phyloP scores from a whole-genome alignment of 176 grass and related monocot genomes.

The Aegilops bicornis region DNA sequence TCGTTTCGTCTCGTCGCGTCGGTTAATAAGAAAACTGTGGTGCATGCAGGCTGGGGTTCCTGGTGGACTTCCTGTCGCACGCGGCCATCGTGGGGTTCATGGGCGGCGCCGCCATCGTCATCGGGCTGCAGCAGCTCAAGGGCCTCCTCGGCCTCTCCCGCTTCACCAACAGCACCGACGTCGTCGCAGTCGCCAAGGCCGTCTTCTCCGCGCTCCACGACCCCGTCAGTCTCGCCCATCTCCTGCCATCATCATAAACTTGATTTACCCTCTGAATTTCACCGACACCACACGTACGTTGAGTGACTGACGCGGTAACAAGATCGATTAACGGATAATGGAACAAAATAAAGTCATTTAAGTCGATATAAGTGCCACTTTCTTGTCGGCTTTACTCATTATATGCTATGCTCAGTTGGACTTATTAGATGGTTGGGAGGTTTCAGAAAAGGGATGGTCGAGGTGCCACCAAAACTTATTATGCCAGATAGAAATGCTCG shows the following conservation, averaged over 20 bases:
- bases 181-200: slow-evolving; percentile 73
- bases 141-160: slow-evolving; percentile 67
- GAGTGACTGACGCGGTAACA: background rate
- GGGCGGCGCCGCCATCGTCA: slow-evolving; percentile 87
- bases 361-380: background rate
- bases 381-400: background rate
- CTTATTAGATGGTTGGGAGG: background rate
- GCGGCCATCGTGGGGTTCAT: slow-evolving; percentile 94
- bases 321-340: background rate
- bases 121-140: slow-evolving; percentile 94
- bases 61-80: slow-evolving; percentile 93
- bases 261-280: too few relatives aligned
- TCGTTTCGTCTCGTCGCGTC: too few relatives aligned
- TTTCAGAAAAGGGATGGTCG: background rate
- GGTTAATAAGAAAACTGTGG: too few relatives aligned
- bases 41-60: slow-evolving; percentile 73
- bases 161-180: slow-evolving; percentile 86
- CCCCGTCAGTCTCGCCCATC: slow-evolving; percentile 42
- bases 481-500: background rate
- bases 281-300: too few relatives aligned
- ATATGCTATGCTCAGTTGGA: background rate
- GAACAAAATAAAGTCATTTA: background rate
- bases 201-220: slow-evolving; percentile 54
- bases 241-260: background rate
- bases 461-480: background rate